Conservation (phyloP, 2,329 filamentous ascomycete species). For the Emmonsiellopsis sp. region DNA sequence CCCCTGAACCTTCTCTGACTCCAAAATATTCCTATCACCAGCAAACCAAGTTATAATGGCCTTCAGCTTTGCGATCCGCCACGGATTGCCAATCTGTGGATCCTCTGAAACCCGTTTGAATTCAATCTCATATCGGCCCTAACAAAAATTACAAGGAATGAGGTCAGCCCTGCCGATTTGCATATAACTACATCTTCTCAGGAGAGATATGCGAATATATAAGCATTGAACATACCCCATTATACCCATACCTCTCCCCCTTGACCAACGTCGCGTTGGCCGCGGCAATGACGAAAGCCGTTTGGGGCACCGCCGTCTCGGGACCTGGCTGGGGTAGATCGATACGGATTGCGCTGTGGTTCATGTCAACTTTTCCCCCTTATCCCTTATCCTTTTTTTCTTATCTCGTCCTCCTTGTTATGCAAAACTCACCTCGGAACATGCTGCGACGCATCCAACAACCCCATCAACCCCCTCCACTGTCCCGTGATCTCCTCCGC, state of each 20-base stretch:
- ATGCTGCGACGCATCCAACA: neutral
- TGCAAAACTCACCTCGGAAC: neutral
- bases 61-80: neutral
- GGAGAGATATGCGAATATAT: neutral
- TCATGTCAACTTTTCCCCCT: too few relatives aligned
- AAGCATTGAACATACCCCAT: neutral
- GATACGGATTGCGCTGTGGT: neutral
- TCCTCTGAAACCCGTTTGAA: neutral
- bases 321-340: neutral
- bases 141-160: neutral
- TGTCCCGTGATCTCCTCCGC: neutral
- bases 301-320: neutral
- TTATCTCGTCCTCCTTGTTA: neutral
- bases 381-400: too few relatives aligned
- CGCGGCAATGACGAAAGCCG: neutral
- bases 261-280: neutral
- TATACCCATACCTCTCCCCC: neutral
- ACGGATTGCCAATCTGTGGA: neutral
- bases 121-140: constrained; percentile 1
- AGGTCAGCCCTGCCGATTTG: too few relatives aligned
- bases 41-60: neutral
- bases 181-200: neutral
- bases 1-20: too few relatives aligned
- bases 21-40: neutral
- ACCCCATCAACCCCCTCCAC: neutral